Conservation (phyloP, 1,139 yeast genomes). For the Debaryomyces fabryi region DNA sequence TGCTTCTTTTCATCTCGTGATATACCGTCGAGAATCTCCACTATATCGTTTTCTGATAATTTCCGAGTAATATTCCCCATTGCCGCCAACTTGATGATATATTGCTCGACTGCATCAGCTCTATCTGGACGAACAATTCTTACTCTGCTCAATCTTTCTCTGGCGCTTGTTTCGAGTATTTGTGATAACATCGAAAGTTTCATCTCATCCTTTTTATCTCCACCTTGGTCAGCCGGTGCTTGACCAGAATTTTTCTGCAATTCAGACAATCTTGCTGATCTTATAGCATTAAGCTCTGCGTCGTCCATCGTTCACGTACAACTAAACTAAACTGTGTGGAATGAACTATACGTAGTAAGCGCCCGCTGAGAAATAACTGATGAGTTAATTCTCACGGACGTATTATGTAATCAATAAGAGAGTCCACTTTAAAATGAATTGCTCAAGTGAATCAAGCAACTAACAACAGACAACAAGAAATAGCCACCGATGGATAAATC, state of each 20-base stretch:
- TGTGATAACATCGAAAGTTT: slow-evolving; percentile 58
- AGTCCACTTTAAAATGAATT: neutral
- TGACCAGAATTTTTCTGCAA: slow-evolving; percentile 59
- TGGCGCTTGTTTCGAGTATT: slow-evolving; percentile 75
- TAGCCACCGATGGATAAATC: slow-evolving; percentile 9
- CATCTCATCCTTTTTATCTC: slow-evolving; percentile 29
- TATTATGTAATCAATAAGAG: slow-evolving; percentile 2
- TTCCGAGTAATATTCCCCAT: slow-evolving; percentile 77
- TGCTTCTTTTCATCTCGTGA: slow-evolving; percentile 75
- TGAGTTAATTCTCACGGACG: neutral
- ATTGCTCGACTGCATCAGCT: slow-evolving; percentile 86
- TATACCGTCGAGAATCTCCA: slow-evolving; percentile 78
- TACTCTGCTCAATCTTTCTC: slow-evolving; percentile 86
- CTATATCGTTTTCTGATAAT: slow-evolving; percentile 77
- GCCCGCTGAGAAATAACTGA: neutral
- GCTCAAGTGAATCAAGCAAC: slow-evolving; percentile 1
- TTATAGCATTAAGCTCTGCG: slow-evolving; percentile 80
- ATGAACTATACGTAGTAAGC: neutral
- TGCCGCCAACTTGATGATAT: slow-evolving; percentile 71
- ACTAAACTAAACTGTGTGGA: neutral
- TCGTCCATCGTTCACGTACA: slow-evolving; percentile 57
- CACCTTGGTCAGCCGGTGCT: slow-evolving; percentile 8
- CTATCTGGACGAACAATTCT: slow-evolving; percentile 89
- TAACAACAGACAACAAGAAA: neutral
- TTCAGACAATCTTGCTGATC: slow-evolving; percentile 86